phyloP scores from a whole-genome alignment of 306 rosid genomes.

The Dryas octopetala region DNA sequence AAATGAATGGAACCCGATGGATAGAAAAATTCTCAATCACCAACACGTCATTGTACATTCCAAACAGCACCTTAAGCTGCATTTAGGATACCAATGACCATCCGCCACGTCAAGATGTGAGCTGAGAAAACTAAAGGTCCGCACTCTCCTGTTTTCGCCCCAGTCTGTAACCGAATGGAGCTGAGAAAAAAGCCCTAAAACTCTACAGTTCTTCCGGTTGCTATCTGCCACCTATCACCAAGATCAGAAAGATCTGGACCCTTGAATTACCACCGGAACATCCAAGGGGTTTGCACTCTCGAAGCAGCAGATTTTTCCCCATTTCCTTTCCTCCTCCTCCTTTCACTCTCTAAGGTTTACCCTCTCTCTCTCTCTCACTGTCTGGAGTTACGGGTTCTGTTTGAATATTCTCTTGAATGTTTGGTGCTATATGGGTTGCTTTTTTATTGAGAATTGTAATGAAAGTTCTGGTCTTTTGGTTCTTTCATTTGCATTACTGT shows the following conservation, averaged over 20 bases:
- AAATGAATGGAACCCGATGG: no score
- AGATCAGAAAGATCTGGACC: constrained; percentile 27
- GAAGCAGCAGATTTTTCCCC: constrained; percentile 8
- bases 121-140: not conserved
- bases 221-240: not conserved
- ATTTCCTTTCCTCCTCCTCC: not conserved
- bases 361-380: constrained; percentile 14
- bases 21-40: no score
- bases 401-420: not conserved
- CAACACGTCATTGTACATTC: not conserved
- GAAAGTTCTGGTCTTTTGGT: not conserved
- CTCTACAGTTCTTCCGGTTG: constrained; percentile 42
- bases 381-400: not conserved
- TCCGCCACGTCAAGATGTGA: constrained; percentile 18
- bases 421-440: not conserved
- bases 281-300: not conserved
- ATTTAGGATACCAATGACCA: not conserved
- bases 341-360: constrained; percentile 25
- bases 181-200: constrained; percentile 25
- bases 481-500: not conserved
- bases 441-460: not conserved
- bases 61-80: not conserved
- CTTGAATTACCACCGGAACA: constrained; percentile 14
- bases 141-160: not conserved
- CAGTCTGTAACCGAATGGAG: constrained; percentile 24